Evolutionary conservation across 495 filamentous ascomycete genomes (phyloP).

Genomic region (Trypethelium eluteriae): DNA sequence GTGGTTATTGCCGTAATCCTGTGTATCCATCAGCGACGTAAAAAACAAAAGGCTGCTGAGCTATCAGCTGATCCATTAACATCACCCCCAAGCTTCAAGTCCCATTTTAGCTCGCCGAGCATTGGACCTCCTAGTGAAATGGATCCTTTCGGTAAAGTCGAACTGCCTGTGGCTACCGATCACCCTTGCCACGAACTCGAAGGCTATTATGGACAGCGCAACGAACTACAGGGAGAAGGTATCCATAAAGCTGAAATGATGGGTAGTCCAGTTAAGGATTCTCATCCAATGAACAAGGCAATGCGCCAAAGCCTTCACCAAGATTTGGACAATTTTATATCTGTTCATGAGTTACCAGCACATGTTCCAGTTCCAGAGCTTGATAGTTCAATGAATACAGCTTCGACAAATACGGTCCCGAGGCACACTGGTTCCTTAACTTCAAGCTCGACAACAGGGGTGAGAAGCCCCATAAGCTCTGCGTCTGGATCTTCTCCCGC

Average conservation of each 20-base stretch:
- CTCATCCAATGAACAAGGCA: neutral
- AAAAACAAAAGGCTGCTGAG: neutral
- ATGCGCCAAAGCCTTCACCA: neutral
- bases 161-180: neutral
- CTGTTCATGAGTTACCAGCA: conserved; percentile 1
- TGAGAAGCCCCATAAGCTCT: neutral
- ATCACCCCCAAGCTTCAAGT: neutral
- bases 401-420: neutral
- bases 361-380: neutral
- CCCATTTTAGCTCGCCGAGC: neutral
- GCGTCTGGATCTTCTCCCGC: neutral
- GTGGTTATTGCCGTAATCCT: neutral
- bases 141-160: neutral
- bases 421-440: neutral
- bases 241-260: neutral
- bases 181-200: neutral
- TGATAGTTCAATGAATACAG: neutral
- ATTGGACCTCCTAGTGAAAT: neutral
- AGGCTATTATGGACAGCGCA: neutral
- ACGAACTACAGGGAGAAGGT: neutral
- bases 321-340: neutral
- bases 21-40: conserved; percentile 9
- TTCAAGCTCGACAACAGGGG: neutral
- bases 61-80: neutral
- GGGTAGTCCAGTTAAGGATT: neutral